A percentile compares a stretch with the other conserved stretches of the same genome.
phyloP scores from a whole-genome alignment of 2,329 filamentous ascomycete species.

The Claviceps humidiphila region DNA sequence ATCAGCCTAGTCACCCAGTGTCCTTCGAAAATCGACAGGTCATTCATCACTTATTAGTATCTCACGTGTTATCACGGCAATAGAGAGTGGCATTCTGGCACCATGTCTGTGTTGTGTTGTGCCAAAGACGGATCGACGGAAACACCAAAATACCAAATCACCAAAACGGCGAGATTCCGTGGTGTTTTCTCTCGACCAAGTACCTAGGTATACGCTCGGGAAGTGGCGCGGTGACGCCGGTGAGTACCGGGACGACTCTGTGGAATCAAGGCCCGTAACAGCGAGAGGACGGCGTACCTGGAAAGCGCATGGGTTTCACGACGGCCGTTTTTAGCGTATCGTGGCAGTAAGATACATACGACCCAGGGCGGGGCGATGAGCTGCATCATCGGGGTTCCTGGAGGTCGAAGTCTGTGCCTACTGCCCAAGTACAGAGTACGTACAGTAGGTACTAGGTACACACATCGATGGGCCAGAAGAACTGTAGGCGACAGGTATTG shows the following conservation, averaged over 20 bases:
- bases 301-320: slow-evolving; percentile 1
- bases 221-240: background rate
- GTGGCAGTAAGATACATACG: slow-evolving; percentile 1
- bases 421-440: background rate
- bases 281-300: background rate
- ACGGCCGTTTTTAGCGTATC: slow-evolving; percentile 4
- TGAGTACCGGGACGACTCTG: background rate
- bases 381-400: slow-evolving; percentile 1
- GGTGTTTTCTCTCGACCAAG: background rate
- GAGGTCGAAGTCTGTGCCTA: background rate
- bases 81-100: too few relatives aligned
- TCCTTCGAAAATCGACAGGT: background rate
- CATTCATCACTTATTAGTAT: too few relatives aligned
- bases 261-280: background rate
- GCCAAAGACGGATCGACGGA: background rate
- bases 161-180: background rate
- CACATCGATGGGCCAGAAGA: background rate
- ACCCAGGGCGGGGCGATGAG: slow-evolving; percentile 1
- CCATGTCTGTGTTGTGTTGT: too few relatives aligned
- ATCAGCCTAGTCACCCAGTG: background rate
- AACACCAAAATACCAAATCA: background rate
- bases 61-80: too few relatives aligned
- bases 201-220: background rate
- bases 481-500: background rate
- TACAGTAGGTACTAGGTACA: background rate